phyloP scores from a whole-genome alignment of 2,329 filamentous ascomycete species.

The Claviceps pazoutovae region DNA sequence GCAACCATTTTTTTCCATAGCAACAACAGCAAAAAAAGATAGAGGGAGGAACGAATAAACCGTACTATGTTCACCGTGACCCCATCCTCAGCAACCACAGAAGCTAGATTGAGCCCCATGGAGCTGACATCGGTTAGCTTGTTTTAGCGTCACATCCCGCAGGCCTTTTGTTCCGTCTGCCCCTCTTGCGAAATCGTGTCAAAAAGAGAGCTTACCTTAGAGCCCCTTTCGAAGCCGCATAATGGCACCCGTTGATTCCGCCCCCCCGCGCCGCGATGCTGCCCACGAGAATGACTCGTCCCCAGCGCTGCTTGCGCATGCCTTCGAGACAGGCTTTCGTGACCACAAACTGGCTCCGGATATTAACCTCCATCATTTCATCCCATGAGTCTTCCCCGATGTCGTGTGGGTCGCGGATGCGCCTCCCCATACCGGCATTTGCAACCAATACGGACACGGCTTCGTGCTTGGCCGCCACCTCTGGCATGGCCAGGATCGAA shows the following conservation, averaged over 20 bases:
- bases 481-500: background rate
- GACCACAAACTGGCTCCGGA: constrained; percentile 6
- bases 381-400: constrained; percentile 5
- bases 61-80: constrained; percentile 6
- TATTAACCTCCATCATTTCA: constrained; percentile 7
- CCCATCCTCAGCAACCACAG: constrained; percentile 4
- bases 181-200: background rate
- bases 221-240: constrained; percentile 7
- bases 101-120: constrained; percentile 6
- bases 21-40: background rate
- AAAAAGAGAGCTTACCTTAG: background rate
- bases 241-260: constrained; percentile 6
- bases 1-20: background rate
- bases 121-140: constrained; percentile 1
- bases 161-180: background rate
- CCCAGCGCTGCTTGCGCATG: constrained; percentile 5
- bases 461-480: constrained; percentile 1
- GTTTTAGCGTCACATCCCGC: background rate
- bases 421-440: constrained; percentile 5
- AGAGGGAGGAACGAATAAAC: background rate
- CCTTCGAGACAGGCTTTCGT: constrained; percentile 5
- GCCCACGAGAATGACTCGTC: constrained; percentile 4
- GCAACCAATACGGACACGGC: constrained; percentile 4
- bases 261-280: constrained; percentile 6
- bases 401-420: constrained; percentile 3